Base-by-base conservation (phyloP, 2,329 filamentous ascomycete species). In the Epichloe brachyelytri region DNA sequence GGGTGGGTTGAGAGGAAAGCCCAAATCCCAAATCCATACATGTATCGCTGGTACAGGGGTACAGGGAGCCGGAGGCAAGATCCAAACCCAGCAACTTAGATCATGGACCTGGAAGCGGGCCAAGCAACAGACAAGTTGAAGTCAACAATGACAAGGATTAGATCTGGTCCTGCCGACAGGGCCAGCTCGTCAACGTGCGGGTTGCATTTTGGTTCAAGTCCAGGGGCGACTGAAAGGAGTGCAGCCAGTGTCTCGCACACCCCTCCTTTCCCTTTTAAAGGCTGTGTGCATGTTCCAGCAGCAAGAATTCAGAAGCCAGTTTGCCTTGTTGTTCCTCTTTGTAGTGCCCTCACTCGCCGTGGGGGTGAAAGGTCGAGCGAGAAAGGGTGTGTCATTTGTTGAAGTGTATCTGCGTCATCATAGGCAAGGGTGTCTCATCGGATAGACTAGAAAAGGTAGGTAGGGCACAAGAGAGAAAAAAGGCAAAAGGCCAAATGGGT, bases 91-190 rank as follows among this genome's bases (percentile, higher is more conserved):
- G 46, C 26, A 43, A 26, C 45, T 44, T 40, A 49, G 51, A 48
- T 53, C 63, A 65, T 60, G 64, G 65, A 67, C 65, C 62, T 66
- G 48, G 54, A 58, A 59, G 67, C 68, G 67, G 67, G 59, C 57
- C 65, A 53, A 56, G 56, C 56, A 58, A 55, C 59, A 56, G 59
- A 57, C 62, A 57, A 53, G 58, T 55, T 58, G 58, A 46, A 20
- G 39, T 46, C 41, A 37, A 33, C 37, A 51, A 26, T 39, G 44
- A 40, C 39, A 43, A 36, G 39, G 40, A 19, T 34, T 43, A 26
- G 48, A 39, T 47, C 45, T 39, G 45, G 36, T 47, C 30, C 44
- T 48, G 51, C 56, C 50, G 54, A 55, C 53, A 53, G 53, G 26
- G 26, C 26, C 10, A 30, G 50, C 51, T 53, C 52, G 56, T 58